Evolutionary conservation across 805 yeast genomes (phyloP).

Genomic region (Cyberlindnera euphorbiiphila): DNA sequence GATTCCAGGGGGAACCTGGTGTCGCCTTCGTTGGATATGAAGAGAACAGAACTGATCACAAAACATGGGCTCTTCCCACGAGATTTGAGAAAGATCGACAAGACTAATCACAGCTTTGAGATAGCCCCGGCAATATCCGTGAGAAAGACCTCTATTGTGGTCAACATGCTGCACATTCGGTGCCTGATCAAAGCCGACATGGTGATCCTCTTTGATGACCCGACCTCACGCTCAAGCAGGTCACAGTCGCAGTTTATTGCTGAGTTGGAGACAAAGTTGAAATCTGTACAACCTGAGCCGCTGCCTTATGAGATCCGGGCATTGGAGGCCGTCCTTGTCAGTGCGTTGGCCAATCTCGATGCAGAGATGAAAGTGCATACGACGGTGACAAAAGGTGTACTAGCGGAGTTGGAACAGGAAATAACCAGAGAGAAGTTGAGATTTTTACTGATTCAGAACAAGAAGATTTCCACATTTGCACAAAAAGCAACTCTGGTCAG

Average conservation of each 20-base stretch:
- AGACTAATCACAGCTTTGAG: constrained; percentile 50
- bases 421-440: constrained; percentile 78
- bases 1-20: constrained; percentile 65
- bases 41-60: constrained; percentile 65
- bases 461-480: constrained; percentile 76
- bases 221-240: constrained; percentile 54
- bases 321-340: constrained; percentile 77
- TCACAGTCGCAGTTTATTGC: constrained; percentile 75
- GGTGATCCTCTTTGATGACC: constrained; percentile 75
- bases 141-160: constrained; percentile 62
- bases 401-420: constrained; percentile 74
- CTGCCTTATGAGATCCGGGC: constrained; percentile 90
- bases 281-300: constrained; percentile 17
- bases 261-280: constrained; percentile 70
- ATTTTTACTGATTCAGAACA: constrained; percentile 76
- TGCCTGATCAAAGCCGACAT: constrained; percentile 69
- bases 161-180: constrained; percentile 73
- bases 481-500: constrained; percentile 81
- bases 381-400: constrained; percentile 67
- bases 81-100: constrained; percentile 85
- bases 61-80: constrained; percentile 82
- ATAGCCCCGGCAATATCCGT: constrained; percentile 82
- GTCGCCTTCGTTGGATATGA: constrained; percentile 68
- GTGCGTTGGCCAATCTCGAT: constrained; percentile 71
- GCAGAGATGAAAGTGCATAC: constrained; percentile 86